A percentile compares a stretch with the other conserved stretches of the same genome.
Evolutionary conservation across 176 grass and related monocot species (phyloP).

Genomic region (Carex cristatella): DNA sequence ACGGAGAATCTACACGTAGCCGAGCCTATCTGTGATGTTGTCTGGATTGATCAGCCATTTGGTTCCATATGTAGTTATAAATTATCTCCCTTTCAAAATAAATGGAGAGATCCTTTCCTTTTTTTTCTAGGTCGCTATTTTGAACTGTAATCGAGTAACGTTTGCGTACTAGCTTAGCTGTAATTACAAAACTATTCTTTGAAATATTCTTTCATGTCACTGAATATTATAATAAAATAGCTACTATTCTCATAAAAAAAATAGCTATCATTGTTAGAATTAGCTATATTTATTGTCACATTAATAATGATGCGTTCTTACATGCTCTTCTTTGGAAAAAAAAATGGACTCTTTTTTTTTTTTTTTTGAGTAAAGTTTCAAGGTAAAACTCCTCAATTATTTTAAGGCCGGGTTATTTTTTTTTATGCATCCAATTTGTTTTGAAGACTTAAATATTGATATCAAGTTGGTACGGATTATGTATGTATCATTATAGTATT

Average conservation of each 20-base stretch:
- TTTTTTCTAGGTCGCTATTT: background rate
- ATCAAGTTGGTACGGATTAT: background rate
- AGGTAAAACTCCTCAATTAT: too few relatives aligned
- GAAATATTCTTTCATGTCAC: too few relatives aligned
- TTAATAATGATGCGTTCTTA: background rate
- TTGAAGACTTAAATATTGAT: background rate
- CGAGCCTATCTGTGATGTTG: background rate
- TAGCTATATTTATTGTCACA: background rate
- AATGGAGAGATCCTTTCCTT: background rate
- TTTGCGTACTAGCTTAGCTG: too few relatives aligned
- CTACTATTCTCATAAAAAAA: too few relatives aligned
- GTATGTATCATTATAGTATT: too few relatives aligned
- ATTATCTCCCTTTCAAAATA: background rate
- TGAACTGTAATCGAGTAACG: background rate
- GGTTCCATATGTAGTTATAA: background rate
- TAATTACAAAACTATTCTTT: too few relatives aligned
- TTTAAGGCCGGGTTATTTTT: background rate
- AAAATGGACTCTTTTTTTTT: too few relatives aligned
- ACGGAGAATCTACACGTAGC: background rate
- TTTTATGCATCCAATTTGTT: background rate
- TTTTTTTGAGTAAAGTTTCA: too few relatives aligned
- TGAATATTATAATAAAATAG: too few relatives aligned
- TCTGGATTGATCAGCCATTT: background rate
- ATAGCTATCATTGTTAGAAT: too few relatives aligned
- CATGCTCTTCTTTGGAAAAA: background rate